Percentiles rank a stretch among this genome's conserved stretches.
These are phyloP conservation scores for Trichophyton simii DNA, from an alignment of 2,329 filamentous ascomycete species.

Conservation along the genomic window DNA sequence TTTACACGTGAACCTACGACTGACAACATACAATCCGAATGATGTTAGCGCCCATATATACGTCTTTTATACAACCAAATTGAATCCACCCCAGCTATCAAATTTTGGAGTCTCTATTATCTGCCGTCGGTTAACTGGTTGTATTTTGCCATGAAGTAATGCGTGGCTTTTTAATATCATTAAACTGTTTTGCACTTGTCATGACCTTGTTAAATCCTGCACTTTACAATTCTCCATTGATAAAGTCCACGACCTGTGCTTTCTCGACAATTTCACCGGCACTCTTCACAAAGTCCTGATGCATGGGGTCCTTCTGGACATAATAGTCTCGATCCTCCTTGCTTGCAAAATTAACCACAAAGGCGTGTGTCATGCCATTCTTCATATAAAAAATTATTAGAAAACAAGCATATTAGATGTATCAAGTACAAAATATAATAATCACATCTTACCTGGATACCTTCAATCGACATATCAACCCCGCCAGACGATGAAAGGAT, in stretches of 20 bases:
- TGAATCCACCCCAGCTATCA: not conserved
- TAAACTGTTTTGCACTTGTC: no score
- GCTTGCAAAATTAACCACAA: constrained; percentile 54
- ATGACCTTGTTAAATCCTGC: not conserved
- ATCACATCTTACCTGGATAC: constrained; percentile 41
- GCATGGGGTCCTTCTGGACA: constrained; percentile 50
- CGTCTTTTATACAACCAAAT: not conserved
- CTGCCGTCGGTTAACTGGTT: no score
- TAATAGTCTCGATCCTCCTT: constrained; percentile 57
- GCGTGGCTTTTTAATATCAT: no score
- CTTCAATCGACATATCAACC: constrained; percentile 50
- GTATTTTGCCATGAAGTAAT: no score
- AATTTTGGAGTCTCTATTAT: no score
- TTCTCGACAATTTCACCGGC: constrained; percentile 23
- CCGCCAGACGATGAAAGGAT: constrained; percentile 48
- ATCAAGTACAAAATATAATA: not conserved
- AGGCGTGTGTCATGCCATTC: constrained; percentile 56
- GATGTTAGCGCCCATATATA: not conserved
- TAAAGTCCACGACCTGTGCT: constrained; percentile 27
- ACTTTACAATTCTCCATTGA: constrained; percentile 16
- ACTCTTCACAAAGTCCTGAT: constrained; percentile 46
- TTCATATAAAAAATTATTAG: constrained; percentile 16
- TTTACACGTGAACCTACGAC: not conserved
- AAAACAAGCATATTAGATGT: not conserved
- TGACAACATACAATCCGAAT: not conserved